These are phyloP conservation scores for Claviceps citrina DNA, from an alignment of 2,329 filamentous ascomycete species.

Conservation along the genomic window DNA sequence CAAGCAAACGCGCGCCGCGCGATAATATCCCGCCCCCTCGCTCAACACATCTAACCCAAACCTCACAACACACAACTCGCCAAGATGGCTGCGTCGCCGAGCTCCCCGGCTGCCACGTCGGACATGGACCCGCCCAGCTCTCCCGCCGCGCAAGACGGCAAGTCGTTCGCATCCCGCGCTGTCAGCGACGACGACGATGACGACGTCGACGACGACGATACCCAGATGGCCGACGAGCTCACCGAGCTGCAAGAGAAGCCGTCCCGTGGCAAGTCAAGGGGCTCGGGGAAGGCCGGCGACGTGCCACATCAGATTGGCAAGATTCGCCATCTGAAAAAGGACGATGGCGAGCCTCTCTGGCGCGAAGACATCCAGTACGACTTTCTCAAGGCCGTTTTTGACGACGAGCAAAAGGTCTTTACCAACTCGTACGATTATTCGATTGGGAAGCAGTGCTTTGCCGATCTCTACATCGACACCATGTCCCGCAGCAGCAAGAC, in stretches of 20 bases:
- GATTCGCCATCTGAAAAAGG: slow-evolving; percentile 74
- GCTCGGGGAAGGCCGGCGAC: slow-evolving; percentile 18
- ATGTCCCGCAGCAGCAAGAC: slow-evolving; percentile 99
- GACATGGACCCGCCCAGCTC: slow-evolving; percentile 33
- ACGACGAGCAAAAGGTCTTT: slow-evolving; percentile 61
- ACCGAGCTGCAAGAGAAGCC: slow-evolving; percentile 29
- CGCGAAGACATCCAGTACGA: slow-evolving; percentile 79
- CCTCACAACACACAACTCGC: not conserved
- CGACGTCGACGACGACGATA: slow-evolving; percentile 36
- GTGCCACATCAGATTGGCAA: slow-evolving; percentile 40
- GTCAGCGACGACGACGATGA: slow-evolving; percentile 35
- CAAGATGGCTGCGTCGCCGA: slow-evolving; percentile 26
- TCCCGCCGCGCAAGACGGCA: slow-evolving; percentile 25
- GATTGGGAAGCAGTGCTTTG: slow-evolving; percentile 60
- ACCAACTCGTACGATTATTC: slow-evolving; percentile 72
- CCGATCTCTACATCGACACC: slow-evolving; percentile 93
- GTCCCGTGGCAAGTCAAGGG: slow-evolving; percentile 20
- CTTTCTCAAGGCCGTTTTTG: slow-evolving; percentile 67
- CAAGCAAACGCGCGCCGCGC: not conserved
- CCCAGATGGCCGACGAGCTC: slow-evolving; percentile 25
- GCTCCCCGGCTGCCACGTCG: slow-evolving; percentile 26
- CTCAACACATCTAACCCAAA: not conserved
- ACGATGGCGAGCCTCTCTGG: slow-evolving; percentile 78
- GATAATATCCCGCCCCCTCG: not conserved
- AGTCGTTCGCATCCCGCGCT: slow-evolving; percentile 31